Percentiles rank a stretch among this genome's conserved stretches.
Evolutionary conservation across 163 green algal genomes (phyloP).

Genomic region (Scenedesmus sp.): DNA sequence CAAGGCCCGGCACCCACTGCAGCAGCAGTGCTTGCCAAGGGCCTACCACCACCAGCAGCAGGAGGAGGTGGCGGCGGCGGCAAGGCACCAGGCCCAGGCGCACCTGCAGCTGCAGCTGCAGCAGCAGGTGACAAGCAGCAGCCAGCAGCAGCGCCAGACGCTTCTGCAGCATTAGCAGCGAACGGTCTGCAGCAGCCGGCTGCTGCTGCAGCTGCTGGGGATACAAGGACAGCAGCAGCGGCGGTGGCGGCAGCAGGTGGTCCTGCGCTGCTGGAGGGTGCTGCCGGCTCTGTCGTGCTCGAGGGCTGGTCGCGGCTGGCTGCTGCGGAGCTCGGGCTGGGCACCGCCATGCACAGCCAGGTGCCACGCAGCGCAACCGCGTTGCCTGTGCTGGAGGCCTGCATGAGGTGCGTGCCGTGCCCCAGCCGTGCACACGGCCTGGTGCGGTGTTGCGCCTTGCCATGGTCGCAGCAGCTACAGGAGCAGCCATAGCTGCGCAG

Average conservation of each 20-base stretch:
- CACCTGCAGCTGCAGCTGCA: conserved; percentile 20
- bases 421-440: not conserved
- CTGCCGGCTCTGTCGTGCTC: conserved; percentile 30
- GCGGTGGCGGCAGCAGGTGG: conserved; percentile 32
- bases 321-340: conserved; percentile 41
- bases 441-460: not conserved
- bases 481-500: too few relatives aligned
- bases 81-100: not conserved
- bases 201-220: conserved; percentile 16
- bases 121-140: conserved; percentile 24
- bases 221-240: not conserved
- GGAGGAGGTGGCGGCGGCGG: not conserved
- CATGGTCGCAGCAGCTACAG: not conserved
- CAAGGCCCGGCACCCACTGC: conserved; percentile 24
- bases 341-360: conserved; percentile 15
- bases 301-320: conserved; percentile 44
- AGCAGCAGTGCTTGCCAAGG: conserved; percentile 22
- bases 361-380: conserved; percentile 23
- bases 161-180: conserved; percentile 24
- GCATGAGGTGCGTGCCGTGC: not conserved
- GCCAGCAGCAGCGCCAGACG: not conserved
- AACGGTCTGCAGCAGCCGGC: not conserved
- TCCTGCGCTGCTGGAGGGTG: conserved; percentile 31
- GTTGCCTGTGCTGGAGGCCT: conserved; percentile 42
- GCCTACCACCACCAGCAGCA: conserved; percentile 34